phyloP scores from a whole-genome alignment of 129 eudicot genomes.

The Pittosporum tobira region DNA sequence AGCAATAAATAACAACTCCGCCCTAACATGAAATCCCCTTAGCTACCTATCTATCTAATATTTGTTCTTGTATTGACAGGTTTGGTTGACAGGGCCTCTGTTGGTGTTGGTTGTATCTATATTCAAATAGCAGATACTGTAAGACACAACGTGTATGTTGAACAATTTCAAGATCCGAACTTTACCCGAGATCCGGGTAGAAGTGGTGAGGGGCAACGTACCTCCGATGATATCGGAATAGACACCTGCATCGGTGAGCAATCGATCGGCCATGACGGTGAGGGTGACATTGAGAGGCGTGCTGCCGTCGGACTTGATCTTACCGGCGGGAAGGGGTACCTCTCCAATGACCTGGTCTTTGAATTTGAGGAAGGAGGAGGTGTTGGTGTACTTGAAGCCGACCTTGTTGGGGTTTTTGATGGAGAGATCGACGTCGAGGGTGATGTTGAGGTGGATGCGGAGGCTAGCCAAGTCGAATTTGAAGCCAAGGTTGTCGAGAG shows the following conservation, averaged over 20 bases:
- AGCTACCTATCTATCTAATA: too few species aligned
- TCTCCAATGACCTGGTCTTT: constrained; percentile 46
- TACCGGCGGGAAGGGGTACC: constrained; percentile 52
- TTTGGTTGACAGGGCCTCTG: constrained; percentile 28
- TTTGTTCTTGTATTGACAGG: constrained; percentile 51
- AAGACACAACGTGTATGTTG: constrained; percentile 49
- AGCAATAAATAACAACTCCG: too few species aligned
- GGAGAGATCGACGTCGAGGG: constrained; percentile 31
- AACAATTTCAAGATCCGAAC: constrained; percentile 37
- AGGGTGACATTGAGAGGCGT: constrained; percentile 39
- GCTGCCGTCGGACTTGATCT: constrained; percentile 36
- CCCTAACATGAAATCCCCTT: too few species aligned
- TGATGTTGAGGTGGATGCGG: constrained; percentile 40
- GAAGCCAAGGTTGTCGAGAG: constrained; percentile 29
- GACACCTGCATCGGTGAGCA: constrained; percentile 33
- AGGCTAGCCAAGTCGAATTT: constrained; percentile 38
- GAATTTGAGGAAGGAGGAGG: constrained; percentile 35
- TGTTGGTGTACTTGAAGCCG: constrained; percentile 39
- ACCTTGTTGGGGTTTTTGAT: constrained; percentile 65
- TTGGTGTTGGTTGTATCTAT: constrained; percentile 26
- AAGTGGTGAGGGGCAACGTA: constrained; percentile 37
- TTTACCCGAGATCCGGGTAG: constrained; percentile 35
- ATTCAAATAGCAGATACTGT: constrained; percentile 49
- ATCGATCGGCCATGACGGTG: constrained; percentile 57
- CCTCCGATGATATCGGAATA: constrained; percentile 51